phyloP scores from a whole-genome alignment of 331 rosid genomes.

The Rosa hybrid region DNA sequence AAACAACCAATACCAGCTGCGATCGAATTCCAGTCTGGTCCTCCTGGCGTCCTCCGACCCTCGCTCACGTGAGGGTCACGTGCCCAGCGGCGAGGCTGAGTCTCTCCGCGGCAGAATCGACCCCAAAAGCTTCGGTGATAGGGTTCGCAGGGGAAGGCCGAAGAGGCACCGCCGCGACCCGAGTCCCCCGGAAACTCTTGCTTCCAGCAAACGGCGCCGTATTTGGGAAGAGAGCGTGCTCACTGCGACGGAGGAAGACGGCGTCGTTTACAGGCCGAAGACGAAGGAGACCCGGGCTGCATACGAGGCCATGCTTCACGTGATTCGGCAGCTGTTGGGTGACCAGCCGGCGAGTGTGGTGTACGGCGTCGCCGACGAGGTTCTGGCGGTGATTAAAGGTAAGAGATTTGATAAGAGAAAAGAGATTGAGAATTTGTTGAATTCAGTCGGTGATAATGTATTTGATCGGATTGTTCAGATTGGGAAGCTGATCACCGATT shows the following conservation, averaged over 20 bases:
- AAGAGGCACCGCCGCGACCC: conserved; percentile 59
- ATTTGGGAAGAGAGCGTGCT: conserved; percentile 73
- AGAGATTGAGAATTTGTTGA: conserved; percentile 73
- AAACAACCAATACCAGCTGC: not conserved
- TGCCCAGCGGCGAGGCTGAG: conserved; percentile 83
- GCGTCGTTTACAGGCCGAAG: conserved; percentile 70
- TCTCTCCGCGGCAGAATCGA: conserved; percentile 71
- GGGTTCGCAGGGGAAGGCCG: conserved; percentile 64
- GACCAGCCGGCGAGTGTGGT: conserved; percentile 46
- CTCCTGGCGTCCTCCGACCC: not conserved
- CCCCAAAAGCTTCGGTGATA: conserved; percentile 69
- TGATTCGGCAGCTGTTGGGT: conserved; percentile 62
- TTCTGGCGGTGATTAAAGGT: conserved; percentile 61
- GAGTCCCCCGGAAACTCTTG: conserved; percentile 28
- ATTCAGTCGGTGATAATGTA: conserved; percentile 38
- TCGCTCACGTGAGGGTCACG: conserved; percentile 63
- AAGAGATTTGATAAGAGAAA: conserved; percentile 67
- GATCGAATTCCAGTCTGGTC: not conserved
- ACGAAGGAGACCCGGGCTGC: conserved; percentile 82
- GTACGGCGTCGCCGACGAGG: conserved; percentile 66
- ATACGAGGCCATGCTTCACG: conserved; percentile 79
- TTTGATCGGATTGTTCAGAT: conserved; percentile 73
- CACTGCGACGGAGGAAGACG: conserved; percentile 59
- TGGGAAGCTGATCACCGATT: conserved; percentile 78
- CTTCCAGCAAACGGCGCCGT: conserved; percentile 57